Evolutionary conservation across 257 asterid species (phyloP), one percentile per base, ranked within the genome.

Genomic region (Solanum infundibuliforme): DNA sequence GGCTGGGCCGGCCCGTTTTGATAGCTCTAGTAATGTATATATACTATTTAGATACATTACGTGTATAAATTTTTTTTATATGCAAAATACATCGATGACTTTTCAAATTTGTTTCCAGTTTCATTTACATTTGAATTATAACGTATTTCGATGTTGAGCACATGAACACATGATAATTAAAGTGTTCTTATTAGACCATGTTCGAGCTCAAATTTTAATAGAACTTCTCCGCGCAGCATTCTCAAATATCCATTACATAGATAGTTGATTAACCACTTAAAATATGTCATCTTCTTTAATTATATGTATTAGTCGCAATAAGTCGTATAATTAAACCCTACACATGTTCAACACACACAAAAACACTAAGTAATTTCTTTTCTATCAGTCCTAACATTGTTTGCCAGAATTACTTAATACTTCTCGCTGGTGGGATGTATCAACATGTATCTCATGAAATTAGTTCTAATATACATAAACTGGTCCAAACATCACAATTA

Each of bases 381-480:
- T 2, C 1, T 0, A 29, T 29, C 1, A 1, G 12, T 29, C 12
- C 20, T 25, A 27, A 6, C 4, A 6, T 66, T 66, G 4, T 13
- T 66, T 1, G 20, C 1, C 20, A 46, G 0, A 58, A 20, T 65
- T 65, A 25, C 8, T 0, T 25, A 12, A 9, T 66, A 66, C 21
- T 66, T n/a, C 14, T 9, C 12, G 71, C 4, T 66, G 0, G 2
- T 66, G 2, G 0, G 0, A 65, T 2, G 32, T 25, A 58, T 58
- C 66, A 12, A 25, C 9, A 11, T 0, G 0, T 12, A 25, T 66
- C 8, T 27, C 4, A 0, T 66, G 2, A 66, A 66, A 25, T 66
- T 66, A 66, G 2, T 25, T 7, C 18, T 10, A 27, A 1, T 66
- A 5, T 27, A 25, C 8, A 27, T 12, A 25, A 66, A 12, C 4